Conservation (phyloP, 331 rosid species). For the Saraca asoca region DNA sequence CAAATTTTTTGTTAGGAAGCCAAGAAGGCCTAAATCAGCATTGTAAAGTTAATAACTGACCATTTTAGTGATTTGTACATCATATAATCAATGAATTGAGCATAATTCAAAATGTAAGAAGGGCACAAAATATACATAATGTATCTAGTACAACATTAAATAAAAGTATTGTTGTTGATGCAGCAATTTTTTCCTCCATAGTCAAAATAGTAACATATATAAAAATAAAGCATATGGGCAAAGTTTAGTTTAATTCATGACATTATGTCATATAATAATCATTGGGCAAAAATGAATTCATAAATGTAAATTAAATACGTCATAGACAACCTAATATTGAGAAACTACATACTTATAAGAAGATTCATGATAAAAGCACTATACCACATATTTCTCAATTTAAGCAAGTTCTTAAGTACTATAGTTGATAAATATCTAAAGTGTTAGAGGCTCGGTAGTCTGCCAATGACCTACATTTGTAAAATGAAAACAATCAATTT, state of each 20-base stretch:
- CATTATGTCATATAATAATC: no score
- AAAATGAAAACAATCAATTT: no score
- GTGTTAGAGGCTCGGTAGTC: no score
- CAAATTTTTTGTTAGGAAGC: conserved; percentile 87
- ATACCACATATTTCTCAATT: no score
- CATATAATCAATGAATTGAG: conserved; percentile 25
- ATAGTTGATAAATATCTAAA: no score
- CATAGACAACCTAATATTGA: no score
- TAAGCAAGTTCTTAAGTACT: no score
- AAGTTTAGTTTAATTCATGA: background rate
- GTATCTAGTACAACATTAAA: conserved; percentile 95
- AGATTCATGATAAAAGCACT: no score
- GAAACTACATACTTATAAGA: no score
- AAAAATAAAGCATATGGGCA: conserved; percentile 23
- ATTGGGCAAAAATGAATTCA: no score
- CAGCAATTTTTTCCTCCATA: conserved; percentile 82
- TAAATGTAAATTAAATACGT: no score
- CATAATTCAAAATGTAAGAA: conserved; percentile 27
- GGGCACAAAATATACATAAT: conserved; percentile 51
- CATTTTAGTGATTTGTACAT: conserved; percentile 7
- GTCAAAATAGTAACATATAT: conserved; percentile 34
- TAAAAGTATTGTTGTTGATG: conserved; percentile 68
- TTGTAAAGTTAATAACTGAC: conserved; percentile 58
- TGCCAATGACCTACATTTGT: no score
- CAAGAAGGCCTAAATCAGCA: conserved; percentile 95